Percentiles rank a stretch among this genome's conserved stretches.
Conservation (phyloP, 2,329 filamentous ascomycete genomes). For the Microsporum canis region DNA sequence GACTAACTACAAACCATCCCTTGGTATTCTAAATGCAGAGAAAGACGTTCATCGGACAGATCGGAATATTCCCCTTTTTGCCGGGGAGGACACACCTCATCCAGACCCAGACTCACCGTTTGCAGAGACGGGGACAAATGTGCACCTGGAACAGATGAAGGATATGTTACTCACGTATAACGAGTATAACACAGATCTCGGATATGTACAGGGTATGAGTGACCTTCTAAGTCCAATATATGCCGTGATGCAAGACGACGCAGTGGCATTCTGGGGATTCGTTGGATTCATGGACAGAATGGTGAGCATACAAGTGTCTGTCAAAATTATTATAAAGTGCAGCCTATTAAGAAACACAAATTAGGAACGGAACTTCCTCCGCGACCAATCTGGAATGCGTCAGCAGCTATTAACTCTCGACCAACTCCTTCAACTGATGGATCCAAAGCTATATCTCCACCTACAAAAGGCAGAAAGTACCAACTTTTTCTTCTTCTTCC, state of each 20-base stretch:
- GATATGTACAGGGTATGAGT: conserved; percentile 98
- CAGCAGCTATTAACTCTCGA: conserved; percentile 82
- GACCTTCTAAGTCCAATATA: conserved; percentile 93
- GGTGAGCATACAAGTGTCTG: conserved; percentile 33
- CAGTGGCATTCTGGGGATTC: conserved; percentile 93
- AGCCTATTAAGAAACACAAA: conserved; percentile 6
- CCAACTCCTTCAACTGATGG: conserved; percentile 92
- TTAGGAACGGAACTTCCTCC: conserved; percentile 80
- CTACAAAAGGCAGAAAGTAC: conserved; percentile 84
- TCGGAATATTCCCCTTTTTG: conserved; percentile 86
- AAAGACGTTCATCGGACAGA: conserved; percentile 98
- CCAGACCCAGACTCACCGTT: conserved; percentile 94
- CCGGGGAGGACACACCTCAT: conserved; percentile 90
- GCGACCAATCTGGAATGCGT: conserved; percentile 94
- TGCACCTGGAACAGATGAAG: conserved; percentile 97
- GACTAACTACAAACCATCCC: conserved; percentile 38
- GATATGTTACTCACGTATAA: conserved; percentile 98
- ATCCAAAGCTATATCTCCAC: conserved; percentile 85
- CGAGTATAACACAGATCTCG: conserved; percentile 88
- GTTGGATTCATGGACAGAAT: conserved; percentile 94
- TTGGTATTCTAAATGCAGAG: conserved; percentile 54
- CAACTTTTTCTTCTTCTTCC: conserved; percentile 99
- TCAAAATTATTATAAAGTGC: neutral
- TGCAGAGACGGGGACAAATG: conserved; percentile 83
- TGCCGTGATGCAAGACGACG: conserved; percentile 93